These are phyloP conservation scores for Jacaranda copaia DNA, from an alignment of 257 asterid species.

Conservation along the genomic window DNA sequence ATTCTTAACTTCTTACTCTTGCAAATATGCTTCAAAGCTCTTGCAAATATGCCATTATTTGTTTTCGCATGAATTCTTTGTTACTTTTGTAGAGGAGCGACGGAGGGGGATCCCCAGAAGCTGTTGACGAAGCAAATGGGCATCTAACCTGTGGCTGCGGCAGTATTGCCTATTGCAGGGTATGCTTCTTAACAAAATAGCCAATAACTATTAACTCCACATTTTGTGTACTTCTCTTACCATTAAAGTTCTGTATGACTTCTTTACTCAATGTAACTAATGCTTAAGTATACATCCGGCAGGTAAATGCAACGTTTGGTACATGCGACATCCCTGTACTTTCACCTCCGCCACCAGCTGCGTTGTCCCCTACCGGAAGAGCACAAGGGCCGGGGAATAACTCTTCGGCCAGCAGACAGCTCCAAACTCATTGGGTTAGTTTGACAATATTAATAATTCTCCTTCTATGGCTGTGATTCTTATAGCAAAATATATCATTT, in stretches of 20 bases:
- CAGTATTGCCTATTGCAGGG: conserved; percentile 89
- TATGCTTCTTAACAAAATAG: conserved; percentile 31
- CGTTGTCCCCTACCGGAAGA: conserved; percentile 35
- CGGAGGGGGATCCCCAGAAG: conserved; percentile 93
- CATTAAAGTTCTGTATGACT: too few relatives aligned
- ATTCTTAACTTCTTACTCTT: too few relatives aligned
- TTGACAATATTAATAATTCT: conserved; percentile 42
- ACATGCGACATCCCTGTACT: conserved; percentile 73
- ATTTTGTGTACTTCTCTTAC: too few relatives aligned
- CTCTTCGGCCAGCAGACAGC: conserved; percentile 45
- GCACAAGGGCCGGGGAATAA: conserved; percentile 34
- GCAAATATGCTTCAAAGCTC: too few relatives aligned
- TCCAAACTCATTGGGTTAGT: conserved; percentile 49
- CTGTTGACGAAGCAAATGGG: conserved; percentile 90
- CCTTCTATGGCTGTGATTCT: conserved; percentile 36
- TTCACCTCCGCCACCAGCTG: conserved; percentile 94
- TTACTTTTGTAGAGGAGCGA: conserved; percentile 71
- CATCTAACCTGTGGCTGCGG: conserved; percentile 85
- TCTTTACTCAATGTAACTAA: not conserved
- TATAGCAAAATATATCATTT: not conserved
- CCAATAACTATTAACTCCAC: not conserved
- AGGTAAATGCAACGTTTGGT: conserved; percentile 63
- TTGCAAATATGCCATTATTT: too few relatives aligned
- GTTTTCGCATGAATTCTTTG: not conserved
- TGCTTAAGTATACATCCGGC: not conserved